These are phyloP conservation scores for Phoenix dactylifera DNA, from an alignment of 176 grass and related monocot species.

Conservation along the genomic window DNA sequence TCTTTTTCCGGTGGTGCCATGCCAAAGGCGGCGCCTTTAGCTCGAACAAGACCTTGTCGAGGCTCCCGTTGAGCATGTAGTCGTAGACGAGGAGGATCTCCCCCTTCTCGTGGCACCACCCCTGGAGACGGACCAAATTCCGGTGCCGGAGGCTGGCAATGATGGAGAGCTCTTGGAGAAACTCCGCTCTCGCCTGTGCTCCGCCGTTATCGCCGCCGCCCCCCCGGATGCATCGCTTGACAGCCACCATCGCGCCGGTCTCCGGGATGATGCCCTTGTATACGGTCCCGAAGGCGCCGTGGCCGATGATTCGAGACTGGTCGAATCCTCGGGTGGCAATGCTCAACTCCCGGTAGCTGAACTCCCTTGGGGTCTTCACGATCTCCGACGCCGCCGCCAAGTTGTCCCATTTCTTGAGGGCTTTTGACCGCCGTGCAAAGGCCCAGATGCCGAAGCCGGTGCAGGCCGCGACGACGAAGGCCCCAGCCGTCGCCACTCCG, in stretches of 20 bases:
- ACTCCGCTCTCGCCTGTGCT: conserved; percentile 62
- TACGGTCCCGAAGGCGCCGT: conserved; percentile 85
- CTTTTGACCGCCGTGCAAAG: conserved; percentile 26
- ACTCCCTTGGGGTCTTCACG: conserved; percentile 61
- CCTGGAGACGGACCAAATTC: conserved; percentile 78
- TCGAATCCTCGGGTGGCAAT: conserved; percentile 53
- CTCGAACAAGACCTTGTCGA: conserved; percentile 69
- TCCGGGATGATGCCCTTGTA: conserved; percentile 92
- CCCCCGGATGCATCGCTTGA: conserved; percentile 73
- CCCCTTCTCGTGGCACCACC: conserved; percentile 90
- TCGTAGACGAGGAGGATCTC: conserved; percentile 91
- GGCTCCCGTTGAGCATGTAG: conserved; percentile 97
- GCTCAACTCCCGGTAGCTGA: conserved; percentile 78
- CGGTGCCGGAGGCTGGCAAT: conserved; percentile 93
- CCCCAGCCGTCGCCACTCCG: conserved; percentile 61
- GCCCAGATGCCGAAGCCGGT: conserved; percentile 67
- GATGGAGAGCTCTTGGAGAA: conserved; percentile 85
- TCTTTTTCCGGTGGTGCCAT: conserved; percentile 59
- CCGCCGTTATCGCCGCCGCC: conserved; percentile 10
- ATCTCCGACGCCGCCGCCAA: conserved; percentile 54
- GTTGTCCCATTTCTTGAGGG: conserved; percentile 30
- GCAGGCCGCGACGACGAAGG: conserved; percentile 50
- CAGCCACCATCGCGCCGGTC: conserved; percentile 91
- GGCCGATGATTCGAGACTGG: conserved; percentile 67
- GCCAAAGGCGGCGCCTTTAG: conserved; percentile 28